These are phyloP conservation scores for Trichophyton mentagrophytes DNA, from an alignment of 2,329 filamentous ascomycete species.

Conservation along the genomic window DNA sequence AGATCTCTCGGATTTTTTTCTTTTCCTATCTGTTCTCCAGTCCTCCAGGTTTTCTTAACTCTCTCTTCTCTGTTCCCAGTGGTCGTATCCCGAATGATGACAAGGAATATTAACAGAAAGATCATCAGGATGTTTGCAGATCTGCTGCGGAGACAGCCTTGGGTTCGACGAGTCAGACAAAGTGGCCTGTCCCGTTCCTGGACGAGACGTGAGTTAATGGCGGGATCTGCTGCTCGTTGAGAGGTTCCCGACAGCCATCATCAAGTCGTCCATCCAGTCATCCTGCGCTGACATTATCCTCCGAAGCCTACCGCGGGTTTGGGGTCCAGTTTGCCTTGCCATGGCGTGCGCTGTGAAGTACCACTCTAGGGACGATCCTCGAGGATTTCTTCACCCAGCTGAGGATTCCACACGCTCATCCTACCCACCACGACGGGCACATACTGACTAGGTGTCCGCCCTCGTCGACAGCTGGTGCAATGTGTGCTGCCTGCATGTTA, in stretches of 20 bases:
- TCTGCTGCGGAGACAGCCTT: not conserved
- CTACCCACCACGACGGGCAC: not conserved
- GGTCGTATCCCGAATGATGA: not conserved
- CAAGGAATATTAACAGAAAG: not conserved
- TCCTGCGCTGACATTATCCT: not conserved
- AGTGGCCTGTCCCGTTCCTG: not conserved
- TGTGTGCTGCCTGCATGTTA: too few species aligned
- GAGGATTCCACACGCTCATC: not conserved
- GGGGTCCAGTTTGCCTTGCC: not conserved
- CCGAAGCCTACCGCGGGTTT: not conserved
- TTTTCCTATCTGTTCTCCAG: not conserved
- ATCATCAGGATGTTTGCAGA: constrained; percentile 1
- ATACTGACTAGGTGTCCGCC: too few species aligned
- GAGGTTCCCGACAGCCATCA: not conserved
- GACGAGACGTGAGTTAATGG: not conserved
- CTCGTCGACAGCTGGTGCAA: too few species aligned
- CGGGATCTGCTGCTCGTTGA: not conserved
- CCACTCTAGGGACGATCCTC: too few species aligned
- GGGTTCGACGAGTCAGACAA: not conserved
- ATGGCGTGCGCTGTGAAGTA: not conserved
- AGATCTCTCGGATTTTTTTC: not conserved
- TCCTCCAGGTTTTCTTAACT: not conserved
- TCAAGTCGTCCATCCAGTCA: not conserved
- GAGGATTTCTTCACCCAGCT: not conserved
- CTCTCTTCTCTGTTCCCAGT: too few species aligned